phyloP scores from a whole-genome alignment of 768 basidiomycete species.

The Gloeopeniophorella convolvens region DNA sequence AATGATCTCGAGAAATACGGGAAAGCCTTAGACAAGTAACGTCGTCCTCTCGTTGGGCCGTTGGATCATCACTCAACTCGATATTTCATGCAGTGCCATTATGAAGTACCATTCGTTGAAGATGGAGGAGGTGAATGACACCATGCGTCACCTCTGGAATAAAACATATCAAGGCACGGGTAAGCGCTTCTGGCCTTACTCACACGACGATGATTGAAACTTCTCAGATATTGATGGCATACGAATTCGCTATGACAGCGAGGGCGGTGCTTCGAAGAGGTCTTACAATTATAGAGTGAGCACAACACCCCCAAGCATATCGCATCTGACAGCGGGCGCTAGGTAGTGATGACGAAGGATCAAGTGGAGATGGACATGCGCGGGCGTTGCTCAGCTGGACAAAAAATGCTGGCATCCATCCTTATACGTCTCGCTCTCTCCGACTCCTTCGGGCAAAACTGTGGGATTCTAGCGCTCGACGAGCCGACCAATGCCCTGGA shows the following conservation, averaged over 20 bases:
- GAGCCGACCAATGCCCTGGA: constrained; percentile 98
- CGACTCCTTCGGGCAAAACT: constrained; percentile 96
- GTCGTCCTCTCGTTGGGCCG: background rate
- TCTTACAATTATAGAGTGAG: constrained; percentile 95
- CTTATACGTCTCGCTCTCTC: constrained; percentile 96
- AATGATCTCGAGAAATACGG: constrained; percentile 96
- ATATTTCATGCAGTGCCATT: constrained; percentile 62
- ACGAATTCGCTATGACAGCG: constrained; percentile 88
- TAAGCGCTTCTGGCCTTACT: constrained; percentile 28
- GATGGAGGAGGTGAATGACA: constrained; percentile 99
- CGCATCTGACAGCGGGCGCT: constrained; percentile 12
- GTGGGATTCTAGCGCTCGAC: constrained; percentile 94
- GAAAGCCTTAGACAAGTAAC: constrained; percentile 94
- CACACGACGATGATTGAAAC: background rate
- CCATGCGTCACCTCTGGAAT: constrained; percentile 95
- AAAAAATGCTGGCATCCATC: constrained; percentile 98
- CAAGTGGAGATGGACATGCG: constrained; percentile 99
- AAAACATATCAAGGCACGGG: constrained; percentile 99
- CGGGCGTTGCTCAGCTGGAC: constrained; percentile 95
- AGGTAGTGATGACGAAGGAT: constrained; percentile 99
- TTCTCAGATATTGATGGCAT: constrained; percentile 92
- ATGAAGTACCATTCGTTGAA: constrained; percentile 97
- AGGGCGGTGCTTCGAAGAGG: constrained; percentile 82
- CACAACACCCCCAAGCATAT: constrained; percentile 19
- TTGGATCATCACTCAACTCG: constrained; percentile 16